Base-by-base conservation (phyloP, 257 asterid species). In the Sherardia arvensis region DNA sequence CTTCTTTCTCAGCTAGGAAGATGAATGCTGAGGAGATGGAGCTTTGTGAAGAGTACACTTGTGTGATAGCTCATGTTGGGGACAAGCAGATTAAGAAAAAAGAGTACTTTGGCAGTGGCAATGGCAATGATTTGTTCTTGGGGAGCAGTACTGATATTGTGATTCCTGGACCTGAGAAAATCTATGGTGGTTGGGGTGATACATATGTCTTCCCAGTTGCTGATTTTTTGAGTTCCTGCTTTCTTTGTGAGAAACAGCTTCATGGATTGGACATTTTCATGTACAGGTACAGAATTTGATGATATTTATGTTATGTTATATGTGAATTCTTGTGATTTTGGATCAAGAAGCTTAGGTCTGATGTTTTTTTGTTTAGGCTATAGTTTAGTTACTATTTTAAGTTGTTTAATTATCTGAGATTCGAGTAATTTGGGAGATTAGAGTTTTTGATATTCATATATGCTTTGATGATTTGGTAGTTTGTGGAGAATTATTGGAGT, bases 251-350 rank as follows among this genome's bases (percentile, higher is more conserved):
- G 78, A 90, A 90, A 81, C 67, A 65, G 84, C 97, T 90, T 69
- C 83, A 90, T 43, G 97, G 97, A 17, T 67, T 90, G 87, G 95
- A 90, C 74, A 88, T 90, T 73, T 90, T 83, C 72, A 90, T 90
- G 90, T 90, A 90, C 84, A 90, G 94, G 97, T 87, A 80, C 47
- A 53, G 12, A 62, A 14, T 66, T 47, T 17, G 23, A 49, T 49
- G 26, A 49, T 21, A n/a, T 1, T 43, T 17, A 5, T 54, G 40
- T 8, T 34, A 10, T 34, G 51, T 9, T 22, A 45, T 43, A 3
- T 27, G 32, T 49, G 23, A 29, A 29, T 64, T 30, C 17, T 30
- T 30, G 47, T 11, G 30, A 20, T 27, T 49, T 30, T 58, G 45
- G 34, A 58, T 11, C 62, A 11, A 17, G 43, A 4, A 26, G 26